phyloP scores from a whole-genome alignment of 177 flowering plant species.

The Telopea speciosissima region DNA sequence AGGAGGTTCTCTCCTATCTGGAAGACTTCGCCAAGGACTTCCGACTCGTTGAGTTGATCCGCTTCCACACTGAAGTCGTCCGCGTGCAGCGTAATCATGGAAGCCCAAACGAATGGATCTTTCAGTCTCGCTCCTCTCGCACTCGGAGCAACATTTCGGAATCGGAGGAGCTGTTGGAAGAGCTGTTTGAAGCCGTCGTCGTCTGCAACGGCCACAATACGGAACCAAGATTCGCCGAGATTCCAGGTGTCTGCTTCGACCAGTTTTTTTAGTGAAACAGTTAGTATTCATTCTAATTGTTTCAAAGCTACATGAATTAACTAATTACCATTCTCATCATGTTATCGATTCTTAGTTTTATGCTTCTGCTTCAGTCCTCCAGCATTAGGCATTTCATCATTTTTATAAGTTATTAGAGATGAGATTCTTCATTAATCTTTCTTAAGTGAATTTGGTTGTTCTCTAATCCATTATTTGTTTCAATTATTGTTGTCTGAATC shows the following conservation, averaged over 20 bases:
- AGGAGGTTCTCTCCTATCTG: constrained; percentile 35
- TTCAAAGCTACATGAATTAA: too few species aligned
- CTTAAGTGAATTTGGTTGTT: too few species aligned
- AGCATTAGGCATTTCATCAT: too few species aligned
- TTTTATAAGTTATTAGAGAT: too few species aligned
- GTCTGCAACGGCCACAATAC: constrained; percentile 38
- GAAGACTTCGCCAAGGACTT: constrained; percentile 32
- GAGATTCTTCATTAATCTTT: too few species aligned
- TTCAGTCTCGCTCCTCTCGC: constrained; percentile 24
- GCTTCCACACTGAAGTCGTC: constrained; percentile 32
- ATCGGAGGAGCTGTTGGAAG: constrained; percentile 2
- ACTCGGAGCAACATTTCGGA: not conserved
- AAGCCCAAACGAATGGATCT: constrained; percentile 20
- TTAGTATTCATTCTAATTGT: too few species aligned
- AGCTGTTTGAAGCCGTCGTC: constrained; percentile 45
- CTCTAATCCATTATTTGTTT: too few species aligned
- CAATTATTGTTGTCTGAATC: too few species aligned
- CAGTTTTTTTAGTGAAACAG: too few species aligned
- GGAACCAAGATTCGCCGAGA: constrained; percentile 23
- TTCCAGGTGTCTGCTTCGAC: constrained; percentile 12
- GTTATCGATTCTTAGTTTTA: too few species aligned
- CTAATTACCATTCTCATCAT: too few species aligned
- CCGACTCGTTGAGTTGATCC: constrained; percentile 22
- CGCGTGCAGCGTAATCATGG: constrained; percentile 18
- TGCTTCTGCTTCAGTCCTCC: too few species aligned